Evolutionary conservation across 2,329 filamentous ascomycete genomes (phyloP).

Genomic region (Ophiocordyceps camponoti-floridani): DNA sequence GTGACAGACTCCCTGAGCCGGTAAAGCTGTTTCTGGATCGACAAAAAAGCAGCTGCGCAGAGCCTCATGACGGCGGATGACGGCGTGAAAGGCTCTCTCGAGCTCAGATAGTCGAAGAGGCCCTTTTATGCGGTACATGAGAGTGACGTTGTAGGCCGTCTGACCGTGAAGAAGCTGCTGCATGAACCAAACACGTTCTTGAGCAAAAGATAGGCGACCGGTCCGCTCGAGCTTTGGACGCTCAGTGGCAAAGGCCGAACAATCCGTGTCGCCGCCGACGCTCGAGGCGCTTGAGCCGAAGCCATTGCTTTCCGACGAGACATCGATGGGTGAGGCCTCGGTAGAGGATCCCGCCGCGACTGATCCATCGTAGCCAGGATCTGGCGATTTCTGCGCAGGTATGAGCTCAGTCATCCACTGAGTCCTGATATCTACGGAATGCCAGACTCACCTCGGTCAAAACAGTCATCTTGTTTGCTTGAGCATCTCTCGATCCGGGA

Average conservation of each 20-base stretch:
- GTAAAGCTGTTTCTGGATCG: conserved; percentile 4
- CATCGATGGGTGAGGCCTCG: not conserved
- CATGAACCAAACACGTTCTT: conserved; percentile 23
- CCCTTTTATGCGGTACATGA: conserved; percentile 13
- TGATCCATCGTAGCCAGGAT: not conserved
- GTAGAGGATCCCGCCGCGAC: not conserved
- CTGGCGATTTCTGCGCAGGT: not conserved
- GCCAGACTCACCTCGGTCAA: not conserved
- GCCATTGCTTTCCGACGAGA: not conserved
- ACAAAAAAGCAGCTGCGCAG: conserved; percentile 14
- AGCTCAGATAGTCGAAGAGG: conserved; percentile 12
- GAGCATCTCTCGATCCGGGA: not conserved
- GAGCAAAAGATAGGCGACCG: conserved; percentile 18
- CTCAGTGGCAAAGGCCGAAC: too few relatives aligned
- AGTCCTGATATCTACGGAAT: not conserved
- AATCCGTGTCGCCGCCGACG: not conserved
- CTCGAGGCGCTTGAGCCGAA: not conserved
- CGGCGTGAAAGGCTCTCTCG: conserved; percentile 12
- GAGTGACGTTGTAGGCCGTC: conserved; percentile 21
- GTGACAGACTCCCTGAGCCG: conserved; percentile 9
- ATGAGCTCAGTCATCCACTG: not conserved
- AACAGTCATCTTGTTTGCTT: not conserved
- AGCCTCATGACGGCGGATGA: conserved; percentile 13
- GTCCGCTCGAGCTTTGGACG: conserved; percentile 1
- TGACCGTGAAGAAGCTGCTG: conserved; percentile 14